A percentile compares a stretch with the other conserved stretches of the same genome.
Evolutionary conservation across 306 rosid species (phyloP).

Genomic region (Dalbergia oliveri): DNA sequence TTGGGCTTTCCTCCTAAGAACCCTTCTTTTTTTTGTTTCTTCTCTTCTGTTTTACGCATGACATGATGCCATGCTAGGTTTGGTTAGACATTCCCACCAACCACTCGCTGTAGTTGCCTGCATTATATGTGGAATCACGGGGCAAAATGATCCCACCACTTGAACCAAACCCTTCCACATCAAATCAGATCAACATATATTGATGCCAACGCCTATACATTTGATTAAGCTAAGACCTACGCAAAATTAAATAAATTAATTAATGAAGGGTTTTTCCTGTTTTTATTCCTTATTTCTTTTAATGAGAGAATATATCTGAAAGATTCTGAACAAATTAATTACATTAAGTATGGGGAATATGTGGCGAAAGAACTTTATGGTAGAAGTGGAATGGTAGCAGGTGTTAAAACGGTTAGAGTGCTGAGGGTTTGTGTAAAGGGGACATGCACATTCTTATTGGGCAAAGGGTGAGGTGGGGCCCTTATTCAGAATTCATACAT

Average conservation of each 20-base stretch:
- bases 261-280: background rate
- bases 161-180: background rate
- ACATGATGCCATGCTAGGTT: background rate
- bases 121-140: background rate
- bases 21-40: background rate
- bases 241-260: too few relatives aligned
- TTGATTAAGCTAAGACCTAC: too few relatives aligned
- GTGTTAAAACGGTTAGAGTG: constrained; percentile 37
- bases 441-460: constrained; percentile 57
- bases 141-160: background rate
- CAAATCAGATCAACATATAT: too few relatives aligned
- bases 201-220: too few relatives aligned
- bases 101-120: background rate
- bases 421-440: constrained; percentile 42
- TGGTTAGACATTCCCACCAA: background rate
- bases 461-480: constrained; percentile 65
- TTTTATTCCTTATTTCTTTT: too few relatives aligned
- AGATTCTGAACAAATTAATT: background rate
- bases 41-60: background rate
- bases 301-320: background rate
- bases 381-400: constrained; percentile 14
- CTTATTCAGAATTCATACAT: constrained; percentile 38
- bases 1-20: background rate
- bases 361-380: constrained; percentile 7
- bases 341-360: too few relatives aligned